Conservation (phyloP, 164 flowering plant species). For the Annona squamosa region DNA sequence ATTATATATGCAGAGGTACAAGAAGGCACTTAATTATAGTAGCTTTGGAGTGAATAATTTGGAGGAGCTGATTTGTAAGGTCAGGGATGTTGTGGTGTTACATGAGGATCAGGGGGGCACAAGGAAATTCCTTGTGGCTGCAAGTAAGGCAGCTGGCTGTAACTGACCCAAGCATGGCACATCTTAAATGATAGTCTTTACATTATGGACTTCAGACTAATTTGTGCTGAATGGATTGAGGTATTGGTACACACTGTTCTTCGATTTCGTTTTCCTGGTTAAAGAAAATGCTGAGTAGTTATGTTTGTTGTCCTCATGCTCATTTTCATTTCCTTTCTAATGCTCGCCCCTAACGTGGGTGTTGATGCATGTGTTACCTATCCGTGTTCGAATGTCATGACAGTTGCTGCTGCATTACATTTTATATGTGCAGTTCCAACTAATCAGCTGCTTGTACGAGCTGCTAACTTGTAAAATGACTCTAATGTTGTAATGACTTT, state of each 20-base stretch:
- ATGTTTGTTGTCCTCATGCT: neutral
- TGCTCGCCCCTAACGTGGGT: neutral
- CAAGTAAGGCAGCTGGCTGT: slow-evolving; percentile 23
- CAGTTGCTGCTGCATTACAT: neutral
- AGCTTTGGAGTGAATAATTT: slow-evolving; percentile 53
- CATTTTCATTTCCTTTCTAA: neutral
- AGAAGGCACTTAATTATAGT: slow-evolving; percentile 48
- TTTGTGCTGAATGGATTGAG: neutral
- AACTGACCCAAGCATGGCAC: neutral
- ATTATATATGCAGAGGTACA: slow-evolving; percentile 76
- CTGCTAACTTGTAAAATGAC: neutral
- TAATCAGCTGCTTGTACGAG: neutral
- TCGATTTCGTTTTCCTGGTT: too few species aligned
- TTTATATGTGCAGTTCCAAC: neutral
- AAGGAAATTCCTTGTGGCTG: slow-evolving; percentile 56
- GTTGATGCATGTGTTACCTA: neutral
- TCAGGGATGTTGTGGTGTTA: slow-evolving; percentile 55
- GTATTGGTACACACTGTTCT: neutral
- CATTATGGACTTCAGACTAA: neutral
- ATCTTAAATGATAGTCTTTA: neutral
- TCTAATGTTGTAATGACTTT: too few species aligned
- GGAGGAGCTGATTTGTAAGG: slow-evolving; percentile 69
- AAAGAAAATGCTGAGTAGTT: neutral
- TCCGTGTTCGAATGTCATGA: neutral
- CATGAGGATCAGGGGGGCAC: slow-evolving; percentile 57